Evolutionary conservation across 116 monocot genomes (phyloP), one percentile per base, ranked within the genome.

Genomic region (Phalaenopsis hybrid): DNA sequence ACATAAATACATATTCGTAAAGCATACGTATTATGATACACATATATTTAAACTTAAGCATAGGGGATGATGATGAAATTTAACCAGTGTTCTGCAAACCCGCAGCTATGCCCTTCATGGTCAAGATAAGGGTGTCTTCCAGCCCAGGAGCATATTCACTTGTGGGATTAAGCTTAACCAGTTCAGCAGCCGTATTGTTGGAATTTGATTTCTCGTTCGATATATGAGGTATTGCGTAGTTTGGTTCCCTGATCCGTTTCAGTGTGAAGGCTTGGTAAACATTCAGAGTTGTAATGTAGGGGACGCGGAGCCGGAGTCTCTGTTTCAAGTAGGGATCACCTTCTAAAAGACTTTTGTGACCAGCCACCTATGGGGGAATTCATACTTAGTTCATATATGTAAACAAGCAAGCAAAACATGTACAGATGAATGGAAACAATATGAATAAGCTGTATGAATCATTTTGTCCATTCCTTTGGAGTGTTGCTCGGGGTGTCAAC

Each of bases 81-180:
- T 84, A 93, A 79, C 93, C 95, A 3, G 95, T 95, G 83, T 95
- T 95, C 81, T 91, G 91, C 91, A 95, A 76, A 59, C 95, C 93
- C 15, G 95, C 93, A 61, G 95, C 95, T 69, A 95, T 93, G 46
- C 95, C 95, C 86, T 95, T 95, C 95, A 95, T 95, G 69, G 95
- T 95, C 78, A 95, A 55, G 44, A 95, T 95, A 49, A 95, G 85
- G 10, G 95, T 95, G 81, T 95, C 95, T 79, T 95, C 95, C 12
- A 95, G 79, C 4, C 95, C 95, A 55, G 93, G 95, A 16, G 91
- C 89, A 41, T 91, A 95, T 63, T 95, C 95, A 41, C 95, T 93
- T 10, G 85, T 85, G 6, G 95, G 95, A 81, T 95, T 95, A 44
- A 95, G 83, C 74, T 87, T 95, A 48, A 95, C 95, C 34, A 91